These are phyloP conservation scores for Solanum rostratum DNA, from an alignment of 257 asterid species.

Conservation along the genomic window DNA sequence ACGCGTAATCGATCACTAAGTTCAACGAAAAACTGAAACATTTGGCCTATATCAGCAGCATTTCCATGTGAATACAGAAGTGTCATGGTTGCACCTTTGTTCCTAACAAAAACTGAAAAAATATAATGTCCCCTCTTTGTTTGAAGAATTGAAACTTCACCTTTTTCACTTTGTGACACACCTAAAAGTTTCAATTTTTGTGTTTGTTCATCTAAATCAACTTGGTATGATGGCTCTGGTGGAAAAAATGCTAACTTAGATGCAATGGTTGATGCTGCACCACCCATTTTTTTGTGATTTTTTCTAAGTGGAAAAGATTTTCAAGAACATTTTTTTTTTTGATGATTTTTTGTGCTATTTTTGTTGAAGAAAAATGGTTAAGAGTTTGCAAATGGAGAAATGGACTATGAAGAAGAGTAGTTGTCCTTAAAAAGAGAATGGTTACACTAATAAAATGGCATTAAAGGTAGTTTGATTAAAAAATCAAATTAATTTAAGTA, in stretches of 20 bases:
- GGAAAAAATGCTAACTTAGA: not conserved
- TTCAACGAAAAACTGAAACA: not conserved
- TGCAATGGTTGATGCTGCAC: not conserved
- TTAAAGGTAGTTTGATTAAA: not conserved
- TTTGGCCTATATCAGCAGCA: conserved; percentile 1
- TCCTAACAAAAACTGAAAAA: not conserved
- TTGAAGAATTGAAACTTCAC: not conserved
- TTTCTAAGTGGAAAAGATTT: not conserved
- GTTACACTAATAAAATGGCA: not conserved
- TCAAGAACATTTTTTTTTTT: not conserved
- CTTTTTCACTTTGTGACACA: not conserved
- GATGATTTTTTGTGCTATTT: not conserved
- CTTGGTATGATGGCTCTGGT: not conserved
- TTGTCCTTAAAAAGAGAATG: not conserved
- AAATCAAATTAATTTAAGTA: not conserved
- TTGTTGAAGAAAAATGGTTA: not conserved
- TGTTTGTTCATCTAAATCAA: not conserved
- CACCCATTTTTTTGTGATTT: not conserved
- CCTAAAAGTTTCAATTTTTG: not conserved
- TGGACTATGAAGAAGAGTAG: not conserved
- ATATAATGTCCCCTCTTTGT: not conserved
- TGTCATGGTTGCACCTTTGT: not conserved
- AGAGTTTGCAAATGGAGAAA: not conserved
- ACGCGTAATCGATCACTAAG: not conserved
- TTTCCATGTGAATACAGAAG: not conserved